phyloP scores from a whole-genome alignment of 2,329 filamentous ascomycete species.

The Aspergillus sp. region DNA sequence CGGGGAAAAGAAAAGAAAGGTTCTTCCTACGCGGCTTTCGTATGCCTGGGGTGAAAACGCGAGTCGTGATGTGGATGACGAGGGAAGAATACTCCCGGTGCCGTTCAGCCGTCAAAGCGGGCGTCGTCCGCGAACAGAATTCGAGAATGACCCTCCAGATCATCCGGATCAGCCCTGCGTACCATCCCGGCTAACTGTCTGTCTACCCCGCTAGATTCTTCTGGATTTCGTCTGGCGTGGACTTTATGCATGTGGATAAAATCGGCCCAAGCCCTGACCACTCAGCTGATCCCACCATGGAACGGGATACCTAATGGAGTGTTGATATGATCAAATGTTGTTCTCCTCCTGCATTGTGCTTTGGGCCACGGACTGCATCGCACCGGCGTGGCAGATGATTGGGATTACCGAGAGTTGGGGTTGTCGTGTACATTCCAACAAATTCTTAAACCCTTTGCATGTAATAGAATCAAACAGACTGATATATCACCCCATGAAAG shows the following conservation, averaged over 20 bases:
- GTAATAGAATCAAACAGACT: too few species aligned
- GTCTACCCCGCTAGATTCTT: constrained; percentile 19
- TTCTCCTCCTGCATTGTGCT: not conserved
- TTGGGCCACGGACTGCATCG: too few species aligned
- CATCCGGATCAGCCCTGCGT: constrained; percentile 9
- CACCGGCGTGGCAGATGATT: too few species aligned
- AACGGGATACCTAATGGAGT: not conserved
- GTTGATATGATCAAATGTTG: not conserved
- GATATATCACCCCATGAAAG: too few species aligned
- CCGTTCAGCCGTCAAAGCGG: constrained; percentile 8
- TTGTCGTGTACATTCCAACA: too few species aligned
- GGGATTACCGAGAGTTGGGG: too few species aligned
- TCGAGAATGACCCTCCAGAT: constrained; percentile 9
- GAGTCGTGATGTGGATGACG: not conserved
- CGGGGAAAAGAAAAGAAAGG: not conserved
- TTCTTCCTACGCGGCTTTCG: not conserved
- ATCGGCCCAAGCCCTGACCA: not conserved
- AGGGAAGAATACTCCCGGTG: constrained; percentile 3
- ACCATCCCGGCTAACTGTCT: constrained; percentile 5
- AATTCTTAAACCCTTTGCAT: too few species aligned
- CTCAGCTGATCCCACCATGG: constrained; percentile 3
- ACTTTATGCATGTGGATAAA: constrained; percentile 7
- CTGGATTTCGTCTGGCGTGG: constrained; percentile 17
- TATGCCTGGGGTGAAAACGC: not conserved
- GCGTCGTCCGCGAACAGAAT: constrained; percentile 12